Conservation (phyloP, 192 early-diverging fungal species). For the Coemansia sp. region DNA sequence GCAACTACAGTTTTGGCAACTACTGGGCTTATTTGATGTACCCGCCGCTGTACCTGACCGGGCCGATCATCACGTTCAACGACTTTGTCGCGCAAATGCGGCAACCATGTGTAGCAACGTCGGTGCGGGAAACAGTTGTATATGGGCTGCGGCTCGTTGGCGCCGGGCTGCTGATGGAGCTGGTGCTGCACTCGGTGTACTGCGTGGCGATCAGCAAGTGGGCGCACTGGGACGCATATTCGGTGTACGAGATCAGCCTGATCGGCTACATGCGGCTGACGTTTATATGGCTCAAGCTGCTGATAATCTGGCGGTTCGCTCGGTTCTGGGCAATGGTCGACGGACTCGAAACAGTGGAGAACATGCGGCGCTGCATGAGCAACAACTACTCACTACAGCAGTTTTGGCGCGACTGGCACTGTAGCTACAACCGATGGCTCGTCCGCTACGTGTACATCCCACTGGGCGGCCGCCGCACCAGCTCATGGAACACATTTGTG, state of each 20-base stretch:
- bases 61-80: constrained; percentile 95
- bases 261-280: constrained; percentile 88
- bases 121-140: constrained; percentile 1
- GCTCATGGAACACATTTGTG: constrained; percentile 75
- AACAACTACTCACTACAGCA: constrained; percentile 92
- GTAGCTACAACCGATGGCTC: constrained; percentile 89
- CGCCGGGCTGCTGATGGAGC: constrained; percentile 78
- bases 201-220: constrained; percentile 89
- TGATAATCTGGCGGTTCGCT: constrained; percentile 98
- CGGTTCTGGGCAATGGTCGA: constrained; percentile 94
- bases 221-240: constrained; percentile 79
- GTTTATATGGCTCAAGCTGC: constrained; percentile 92
- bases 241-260: constrained; percentile 78
- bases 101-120: constrained; percentile 50
- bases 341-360: constrained; percentile 84
- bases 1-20: constrained; percentile 77
- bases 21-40: constrained; percentile 85
- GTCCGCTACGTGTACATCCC: constrained; percentile 89
- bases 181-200: constrained; percentile 82
- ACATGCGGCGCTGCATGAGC: constrained; percentile 95
- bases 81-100: constrained; percentile 81
- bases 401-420: constrained; percentile 98
- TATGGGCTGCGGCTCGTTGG: constrained; percentile 74
- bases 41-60: constrained; percentile 88
- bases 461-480: constrained; percentile 74